Base-by-base conservation (phyloP, 441 rosid genomes). In the Aleurites moluccanus region DNA sequence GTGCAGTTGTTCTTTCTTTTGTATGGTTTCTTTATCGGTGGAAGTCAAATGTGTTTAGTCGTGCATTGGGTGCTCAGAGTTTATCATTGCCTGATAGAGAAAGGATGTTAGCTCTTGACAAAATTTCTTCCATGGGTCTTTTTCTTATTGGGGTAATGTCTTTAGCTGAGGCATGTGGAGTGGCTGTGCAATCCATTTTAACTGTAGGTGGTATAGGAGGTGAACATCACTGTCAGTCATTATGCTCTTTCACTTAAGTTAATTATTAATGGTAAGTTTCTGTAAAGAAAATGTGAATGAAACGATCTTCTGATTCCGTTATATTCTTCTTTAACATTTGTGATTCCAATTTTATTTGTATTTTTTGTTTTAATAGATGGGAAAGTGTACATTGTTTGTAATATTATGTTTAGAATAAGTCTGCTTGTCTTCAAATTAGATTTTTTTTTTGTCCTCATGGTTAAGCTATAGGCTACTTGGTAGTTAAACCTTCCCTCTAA, bases 191-290 rank as follows among this genome's bases (percentile, higher is more conserved):
- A 67, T 94, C 97, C 45, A 81, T 94, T 79, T 79, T 94, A 80
- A 94, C 96, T 4, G 98, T 94, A 56, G 98, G 99, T 85, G 99
- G 98, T 67, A 88, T 94, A 73, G 99, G 98, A 86, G 99, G 99
- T 91, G 40, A 83, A 57, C 60, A 7, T 78, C 25, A 69, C 65
- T 56, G 66, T 27, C 57, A 71, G 42, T 72, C 57, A 71, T 72
- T 64, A n/a, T 62, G 30, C 47, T 38, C 30, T 9, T 69, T 64
- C 64, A 27, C 25, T 67, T 47, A 21, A 6, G 14, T 56, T 77
- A 25, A 61, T 52, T 64, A 14, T 57, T 75, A 57, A 49, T 55
- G 71, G 42, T 55, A 6, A 27, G 67, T 5, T 72, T 16, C 9
- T 38, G 4, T 57, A 35, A 47, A 60, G 33, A 56, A 72, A 47